These are phyloP conservation scores for Mycena chlorophos DNA, from an alignment of 768 basidiomycete species.

Conservation along the genomic window DNA sequence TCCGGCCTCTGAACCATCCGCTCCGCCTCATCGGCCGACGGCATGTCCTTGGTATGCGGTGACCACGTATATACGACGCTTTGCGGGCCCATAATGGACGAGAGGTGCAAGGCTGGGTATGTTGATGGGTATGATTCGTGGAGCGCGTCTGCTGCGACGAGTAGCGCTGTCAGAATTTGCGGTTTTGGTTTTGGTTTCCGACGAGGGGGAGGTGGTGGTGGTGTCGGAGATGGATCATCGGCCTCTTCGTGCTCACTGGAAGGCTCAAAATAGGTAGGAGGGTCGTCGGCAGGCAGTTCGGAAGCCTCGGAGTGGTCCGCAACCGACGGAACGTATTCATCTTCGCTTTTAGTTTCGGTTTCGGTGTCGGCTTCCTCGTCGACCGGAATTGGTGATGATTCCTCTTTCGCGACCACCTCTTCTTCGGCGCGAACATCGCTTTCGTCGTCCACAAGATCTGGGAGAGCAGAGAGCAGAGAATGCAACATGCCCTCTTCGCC, in stretches of 20 bases:
- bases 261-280: too few species aligned
- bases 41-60: conserved; percentile 43
- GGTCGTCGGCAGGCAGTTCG: conserved; percentile 1
- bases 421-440: not conserved
- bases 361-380: not conserved
- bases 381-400: not conserved
- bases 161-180: conserved; percentile 47
- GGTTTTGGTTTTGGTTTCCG: conserved; percentile 28
- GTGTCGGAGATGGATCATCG: too few species aligned
- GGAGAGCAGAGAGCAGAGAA: conserved; percentile 31
- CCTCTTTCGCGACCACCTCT: conserved; percentile 3
- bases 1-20: conserved; percentile 55
- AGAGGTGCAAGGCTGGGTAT: conserved; percentile 52
- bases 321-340: not conserved
- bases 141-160: conserved; percentile 60
- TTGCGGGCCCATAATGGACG: conserved; percentile 73
- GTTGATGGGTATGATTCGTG: conserved; percentile 59
- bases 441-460: conserved; percentile 44
- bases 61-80: conserved; percentile 79
- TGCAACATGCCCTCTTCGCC: conserved; percentile 52
- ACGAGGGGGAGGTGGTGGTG: not conserved
- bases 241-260: not conserved
- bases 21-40: conserved; percentile 59
- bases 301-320: not conserved
- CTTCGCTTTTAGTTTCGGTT: not conserved